phyloP scores from a whole-genome alignment of 148 eudicot species.

The Cornus controversa region DNA sequence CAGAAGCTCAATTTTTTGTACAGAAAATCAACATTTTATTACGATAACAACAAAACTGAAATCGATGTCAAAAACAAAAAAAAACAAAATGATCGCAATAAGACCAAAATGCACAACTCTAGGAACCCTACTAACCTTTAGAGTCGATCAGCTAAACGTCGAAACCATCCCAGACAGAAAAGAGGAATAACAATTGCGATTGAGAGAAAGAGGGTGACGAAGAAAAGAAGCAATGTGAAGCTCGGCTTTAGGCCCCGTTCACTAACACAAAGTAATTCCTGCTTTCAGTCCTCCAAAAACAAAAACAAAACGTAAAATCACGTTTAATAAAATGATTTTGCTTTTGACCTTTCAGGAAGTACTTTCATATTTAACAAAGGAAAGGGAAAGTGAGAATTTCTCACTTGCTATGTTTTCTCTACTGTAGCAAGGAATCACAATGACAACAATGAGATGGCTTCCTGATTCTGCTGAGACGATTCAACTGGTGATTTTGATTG shows the following conservation, averaged over 20 bases:
- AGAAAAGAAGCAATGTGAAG: background rate
- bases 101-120: background rate
- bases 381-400: no score
- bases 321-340: no score
- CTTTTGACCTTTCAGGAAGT: no score
- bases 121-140: constrained; percentile 6
- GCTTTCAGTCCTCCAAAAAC: no score
- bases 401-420: no score
- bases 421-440: no score
- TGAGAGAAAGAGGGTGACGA: background rate
- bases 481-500: no score
- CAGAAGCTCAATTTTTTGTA: background rate
- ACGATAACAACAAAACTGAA: background rate
- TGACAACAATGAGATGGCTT: no score
- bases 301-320: no score
- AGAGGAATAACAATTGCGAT: background rate
- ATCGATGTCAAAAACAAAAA: background rate
- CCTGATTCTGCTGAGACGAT: no score
- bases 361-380: no score
- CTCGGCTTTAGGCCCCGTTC: background rate
- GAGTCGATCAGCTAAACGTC: background rate
- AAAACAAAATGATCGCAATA: background rate
- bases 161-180: background rate
- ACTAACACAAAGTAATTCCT: background rate
- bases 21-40: background rate